Base-by-base conservation (phyloP, 345 rosid species). In the Lepidium aucheri region DNA sequence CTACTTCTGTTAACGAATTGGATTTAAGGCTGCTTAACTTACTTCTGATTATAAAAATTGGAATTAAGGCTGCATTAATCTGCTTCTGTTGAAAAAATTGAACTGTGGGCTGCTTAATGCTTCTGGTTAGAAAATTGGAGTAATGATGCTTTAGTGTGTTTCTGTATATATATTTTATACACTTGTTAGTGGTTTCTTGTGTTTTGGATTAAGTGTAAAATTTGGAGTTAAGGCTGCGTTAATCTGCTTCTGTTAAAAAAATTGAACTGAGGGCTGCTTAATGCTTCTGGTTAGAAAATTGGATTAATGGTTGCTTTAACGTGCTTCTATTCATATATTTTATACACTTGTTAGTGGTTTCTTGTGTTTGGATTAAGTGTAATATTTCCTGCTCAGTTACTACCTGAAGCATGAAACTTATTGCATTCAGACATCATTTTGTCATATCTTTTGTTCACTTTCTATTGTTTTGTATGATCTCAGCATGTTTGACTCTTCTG, bases 361-460 rank as follows among this genome's bases (percentile, higher is more conserved):
- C 64, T 56, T 63, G 51, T 57, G 70, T 64, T 72, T 72, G 76
- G 76, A 64, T 63, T 71, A 54, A 35, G 4, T 73, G 51, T 22
- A 18, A 26, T 28, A 5, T 47, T n/a, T 36, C 63, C 6, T 66
- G n/a, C 66, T 65, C 49, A 42, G 76, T 40, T 67, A 54, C 69
- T 14, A 66, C 77, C 69, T 53, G 73, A 18, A 8, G 17, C 34
- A 44, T 26, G 33, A 1, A 15, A 15, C 15, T 42, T 51, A 59
- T 17, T 67, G 47, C 32, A 53, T 67, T 45, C 22, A 67, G 73
- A 67, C 77, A 67, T 74, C 69, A 61, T 46, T 53, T 73, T 74
- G 56, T 66, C 67, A 73, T 73, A 43, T 60, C 9, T 52, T 73
- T 72, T 72, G 60, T 46, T 60, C 67, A 50, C 12, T 65, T 72